phyloP scores from a whole-genome alignment of 1,284 basidiomycete genomes.

The Anthracocystis walkeri region DNA sequence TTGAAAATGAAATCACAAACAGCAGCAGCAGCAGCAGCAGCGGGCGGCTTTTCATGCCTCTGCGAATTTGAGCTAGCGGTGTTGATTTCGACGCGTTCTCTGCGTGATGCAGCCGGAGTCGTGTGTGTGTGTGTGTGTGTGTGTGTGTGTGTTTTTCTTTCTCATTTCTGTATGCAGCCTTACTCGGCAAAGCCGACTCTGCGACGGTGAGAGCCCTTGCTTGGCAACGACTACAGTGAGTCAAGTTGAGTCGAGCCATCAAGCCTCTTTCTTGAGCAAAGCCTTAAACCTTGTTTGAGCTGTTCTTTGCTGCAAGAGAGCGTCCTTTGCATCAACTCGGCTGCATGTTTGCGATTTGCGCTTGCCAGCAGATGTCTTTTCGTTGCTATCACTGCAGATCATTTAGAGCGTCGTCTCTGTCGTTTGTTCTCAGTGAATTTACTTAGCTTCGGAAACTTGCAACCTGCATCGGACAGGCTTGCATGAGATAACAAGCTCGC shows the following conservation, averaged over 20 bases:
- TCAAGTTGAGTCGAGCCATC: neutral
- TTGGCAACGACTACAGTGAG: neutral
- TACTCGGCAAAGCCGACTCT: conserved; percentile 4
- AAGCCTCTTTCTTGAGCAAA: neutral
- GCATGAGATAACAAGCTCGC: neutral
- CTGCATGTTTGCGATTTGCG: neutral
- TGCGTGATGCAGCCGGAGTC: neutral
- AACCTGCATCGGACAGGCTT: conserved; percentile 2
- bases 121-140: neutral
- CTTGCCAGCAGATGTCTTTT: conserved; percentile 1
- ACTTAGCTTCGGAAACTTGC: neutral
- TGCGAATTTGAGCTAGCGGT: neutral
- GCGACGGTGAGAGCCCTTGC: neutral
- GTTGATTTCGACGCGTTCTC: conserved; percentile 10
- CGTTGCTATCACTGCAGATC: neutral
- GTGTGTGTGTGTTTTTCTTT: neutral
- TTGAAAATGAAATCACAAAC: conserved; percentile 4
- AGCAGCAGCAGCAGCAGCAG: neutral
- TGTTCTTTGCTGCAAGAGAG: neutral
- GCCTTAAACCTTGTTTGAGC: neutral
- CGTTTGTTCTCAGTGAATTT: neutral
- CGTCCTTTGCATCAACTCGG: neutral
- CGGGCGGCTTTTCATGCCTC: neutral
- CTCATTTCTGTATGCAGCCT: neutral
- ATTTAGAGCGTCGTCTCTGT: too few relatives aligned